Percentiles rank a stretch among this genome's conserved stretches.
Conservation (phyloP, 23 red algal genomes). For the Gracilaria gracilis region DNA sequence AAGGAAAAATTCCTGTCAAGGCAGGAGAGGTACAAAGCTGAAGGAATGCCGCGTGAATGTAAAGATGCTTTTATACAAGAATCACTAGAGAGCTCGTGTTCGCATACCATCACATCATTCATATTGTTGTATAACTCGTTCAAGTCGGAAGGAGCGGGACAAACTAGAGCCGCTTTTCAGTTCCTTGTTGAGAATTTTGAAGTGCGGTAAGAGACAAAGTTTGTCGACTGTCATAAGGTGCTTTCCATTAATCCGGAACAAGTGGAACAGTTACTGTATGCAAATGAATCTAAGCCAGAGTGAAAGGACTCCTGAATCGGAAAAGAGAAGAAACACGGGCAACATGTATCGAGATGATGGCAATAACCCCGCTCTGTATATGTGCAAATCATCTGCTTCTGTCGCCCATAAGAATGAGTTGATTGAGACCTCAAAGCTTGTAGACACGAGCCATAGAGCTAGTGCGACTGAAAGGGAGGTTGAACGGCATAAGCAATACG, state of each 20-base stretch:
- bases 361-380: neutral
- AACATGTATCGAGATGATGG: neutral
- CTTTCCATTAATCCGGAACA: neutral
- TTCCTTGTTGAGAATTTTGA: slow-evolving; percentile 29
- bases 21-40: too few species aligned
- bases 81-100: too few species aligned
- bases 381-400: neutral
- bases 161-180: neutral
- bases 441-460: neutral
- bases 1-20: too few species aligned
- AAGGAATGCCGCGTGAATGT: too few species aligned
- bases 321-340: slow-evolving; percentile 25
- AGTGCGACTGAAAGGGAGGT: neutral
- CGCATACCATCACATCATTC: slow-evolving; percentile 15
- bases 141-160: neutral
- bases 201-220: slow-evolving; percentile 1
- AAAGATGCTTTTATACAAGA: too few species aligned
- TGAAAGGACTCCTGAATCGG: slow-evolving; percentile 14
- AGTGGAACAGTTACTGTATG: slow-evolving; percentile 2
- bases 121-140: slow-evolving; percentile 23
- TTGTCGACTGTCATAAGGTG: slow-evolving; percentile 4
- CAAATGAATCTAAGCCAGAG: slow-evolving; percentile 20
- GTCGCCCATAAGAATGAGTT: neutral
- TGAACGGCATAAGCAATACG: neutral
- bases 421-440: neutral